Evolutionary conservation across 768 basidiomycete species (phyloP).

Genomic region (Leucosporidium scottii): DNA sequence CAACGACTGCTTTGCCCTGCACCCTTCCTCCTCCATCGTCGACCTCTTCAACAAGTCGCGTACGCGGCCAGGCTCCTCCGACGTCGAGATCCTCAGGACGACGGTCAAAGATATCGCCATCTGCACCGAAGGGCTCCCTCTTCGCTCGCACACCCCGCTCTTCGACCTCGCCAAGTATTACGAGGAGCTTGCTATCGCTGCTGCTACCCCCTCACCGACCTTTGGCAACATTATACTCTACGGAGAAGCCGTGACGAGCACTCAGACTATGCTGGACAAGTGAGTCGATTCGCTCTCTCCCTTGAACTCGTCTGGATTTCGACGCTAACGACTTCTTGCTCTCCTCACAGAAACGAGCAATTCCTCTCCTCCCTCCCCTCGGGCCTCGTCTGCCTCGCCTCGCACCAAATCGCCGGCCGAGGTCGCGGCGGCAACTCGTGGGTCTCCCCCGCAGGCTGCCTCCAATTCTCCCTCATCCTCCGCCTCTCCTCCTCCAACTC

Average conservation of each 20-base stretch:
- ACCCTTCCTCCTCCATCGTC: constrained; percentile 5
- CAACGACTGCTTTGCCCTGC: constrained; percentile 26
- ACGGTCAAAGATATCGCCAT: constrained; percentile 38
- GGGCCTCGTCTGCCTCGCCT: constrained; percentile 74
- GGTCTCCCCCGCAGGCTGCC: constrained; percentile 85
- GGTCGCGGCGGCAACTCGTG: constrained; percentile 84
- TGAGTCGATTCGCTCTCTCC: constrained; percentile 45
- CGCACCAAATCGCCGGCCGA: constrained; percentile 76
- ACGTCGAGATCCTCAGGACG: constrained; percentile 30
- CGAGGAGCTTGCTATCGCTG: constrained; percentile 22
- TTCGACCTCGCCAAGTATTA: constrained; percentile 66
- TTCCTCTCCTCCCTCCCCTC: constrained; percentile 63
- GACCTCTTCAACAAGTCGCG: constrained; percentile 43
- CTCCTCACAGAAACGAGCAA: constrained; percentile 59
- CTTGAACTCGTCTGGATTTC: not conserved
- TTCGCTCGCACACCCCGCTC: constrained; percentile 55
- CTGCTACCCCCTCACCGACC: not conserved
- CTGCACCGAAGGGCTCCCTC: constrained; percentile 33
- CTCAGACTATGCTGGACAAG: constrained; percentile 92
- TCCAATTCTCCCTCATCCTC: constrained; percentile 71
- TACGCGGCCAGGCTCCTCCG: constrained; percentile 45
- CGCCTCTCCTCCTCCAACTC: constrained; percentile 55
- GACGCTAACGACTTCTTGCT: not conserved
- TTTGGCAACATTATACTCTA: constrained; percentile 53
- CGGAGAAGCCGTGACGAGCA: constrained; percentile 83